Conservation (phyloP, 2,329 filamentous ascomycete genomes). For the Penicillium sp. region DNA sequence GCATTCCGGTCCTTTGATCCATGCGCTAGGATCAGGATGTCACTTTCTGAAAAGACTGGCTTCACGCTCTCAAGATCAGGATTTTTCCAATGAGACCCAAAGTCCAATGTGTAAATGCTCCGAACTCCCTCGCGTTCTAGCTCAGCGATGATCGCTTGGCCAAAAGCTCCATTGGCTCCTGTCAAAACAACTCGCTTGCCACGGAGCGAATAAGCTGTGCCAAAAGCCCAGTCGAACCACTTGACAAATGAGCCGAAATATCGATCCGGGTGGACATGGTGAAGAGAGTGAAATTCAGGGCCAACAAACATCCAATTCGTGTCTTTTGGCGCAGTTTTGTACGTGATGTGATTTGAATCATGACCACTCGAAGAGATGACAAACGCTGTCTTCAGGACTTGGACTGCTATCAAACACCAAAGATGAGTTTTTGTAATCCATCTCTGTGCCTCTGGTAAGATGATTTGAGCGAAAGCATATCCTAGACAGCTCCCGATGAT, state of each 20-base stretch:
- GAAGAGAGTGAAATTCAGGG: constrained; percentile 19
- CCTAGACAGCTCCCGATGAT: constrained; percentile 10
- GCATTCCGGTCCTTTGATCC: constrained; percentile 11
- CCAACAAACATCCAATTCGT: constrained; percentile 18
- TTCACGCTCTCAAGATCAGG: constrained; percentile 2
- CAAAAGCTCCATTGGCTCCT: constrained; percentile 14
- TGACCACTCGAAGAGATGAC: constrained; percentile 14
- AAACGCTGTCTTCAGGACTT: background rate
- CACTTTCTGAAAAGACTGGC: constrained; percentile 1
- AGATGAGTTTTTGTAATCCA: background rate
- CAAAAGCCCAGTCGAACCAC: constrained; percentile 21
- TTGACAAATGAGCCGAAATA: constrained; percentile 22
- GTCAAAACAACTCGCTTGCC: constrained; percentile 14
- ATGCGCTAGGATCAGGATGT: constrained; percentile 19
- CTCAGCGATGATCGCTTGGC: constrained; percentile 9
- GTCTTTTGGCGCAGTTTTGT: constrained; percentile 18
- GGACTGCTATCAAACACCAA: background rate
- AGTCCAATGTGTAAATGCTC: constrained; percentile 3
- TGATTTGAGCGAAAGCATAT: constrained; percentile 3
- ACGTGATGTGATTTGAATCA: constrained; percentile 20
- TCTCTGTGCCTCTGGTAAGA: background rate
- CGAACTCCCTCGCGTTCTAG: constrained; percentile 14
- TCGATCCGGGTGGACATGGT: constrained; percentile 19
- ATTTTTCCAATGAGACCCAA: constrained; percentile 15
- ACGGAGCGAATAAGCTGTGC: constrained; percentile 19